Percentiles rank a stretch among this genome's conserved stretches.
phyloP scores from a whole-genome alignment of 495 filamentous ascomycete genomes.

The Neurospora sp. region DNA sequence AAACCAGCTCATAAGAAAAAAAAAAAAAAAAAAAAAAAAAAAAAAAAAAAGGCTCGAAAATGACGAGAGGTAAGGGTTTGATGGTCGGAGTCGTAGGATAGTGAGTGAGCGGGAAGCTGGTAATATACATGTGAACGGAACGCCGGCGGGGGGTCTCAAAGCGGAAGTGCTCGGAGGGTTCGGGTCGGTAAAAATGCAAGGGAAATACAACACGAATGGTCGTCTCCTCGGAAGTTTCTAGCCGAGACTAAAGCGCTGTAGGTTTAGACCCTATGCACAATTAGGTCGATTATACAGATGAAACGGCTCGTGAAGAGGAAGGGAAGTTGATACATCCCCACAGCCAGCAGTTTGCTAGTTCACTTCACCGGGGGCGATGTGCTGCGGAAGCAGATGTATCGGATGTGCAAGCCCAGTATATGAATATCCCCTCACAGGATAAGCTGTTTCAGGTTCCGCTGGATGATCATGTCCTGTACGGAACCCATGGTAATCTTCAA shows the following conservation, averaged over 20 bases:
- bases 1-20: too few relatives aligned
- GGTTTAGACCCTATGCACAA: background rate
- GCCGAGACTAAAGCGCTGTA: background rate
- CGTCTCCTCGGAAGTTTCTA: background rate
- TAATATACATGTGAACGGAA: background rate
- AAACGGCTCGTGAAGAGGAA: background rate
- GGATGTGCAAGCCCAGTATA: background rate
- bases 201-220: background rate
- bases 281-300: background rate
- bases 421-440: constrained; percentile 59
- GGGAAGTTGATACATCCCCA: background rate
- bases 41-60: background rate
- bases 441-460: constrained; percentile 88
- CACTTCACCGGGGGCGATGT: background rate
- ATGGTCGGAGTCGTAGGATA: background rate
- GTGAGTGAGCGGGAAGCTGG: background rate
- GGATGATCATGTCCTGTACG: constrained; percentile 98
- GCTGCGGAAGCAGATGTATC: background rate
- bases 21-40: too few relatives aligned
- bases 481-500: constrained; percentile 96
- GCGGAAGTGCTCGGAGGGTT: background rate
- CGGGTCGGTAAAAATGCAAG: background rate
- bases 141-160: background rate
- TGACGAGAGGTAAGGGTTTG: background rate
- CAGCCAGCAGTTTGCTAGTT: background rate